Evolutionary conservation across 257 asterid species (phyloP), one percentile per base, ranked within the genome.

Genomic region (Salvia rosmarinus): DNA sequence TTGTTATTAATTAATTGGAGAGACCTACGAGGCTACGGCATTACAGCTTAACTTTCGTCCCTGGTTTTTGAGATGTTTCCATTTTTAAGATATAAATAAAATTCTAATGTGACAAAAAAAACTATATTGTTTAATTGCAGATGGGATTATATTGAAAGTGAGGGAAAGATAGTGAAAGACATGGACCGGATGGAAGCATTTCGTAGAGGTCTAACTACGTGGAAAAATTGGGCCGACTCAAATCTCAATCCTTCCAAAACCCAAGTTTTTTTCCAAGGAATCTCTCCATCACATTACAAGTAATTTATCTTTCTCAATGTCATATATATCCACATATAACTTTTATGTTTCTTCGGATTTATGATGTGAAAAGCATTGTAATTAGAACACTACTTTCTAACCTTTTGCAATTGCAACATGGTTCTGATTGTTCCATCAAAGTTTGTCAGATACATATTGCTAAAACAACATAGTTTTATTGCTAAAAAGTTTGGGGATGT

Each of bases 111-210:
- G 9, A n/a, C 30, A 17, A 13, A 28, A 55, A 23, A 55, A n/a
- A n/a, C n/a, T 54, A 25, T 55, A 23, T 1, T 13, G 63, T 6
- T 30, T 2, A 28, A 59, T 67, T 74, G 34, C 73, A 89, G 94
- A 59, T 89, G 91, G 90, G 91, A 89, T 65, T 82, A 62, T 64
- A 80, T 89, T 25, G 72, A 81, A 20, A 65, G 55, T 16, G 82
- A 39, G 42, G 84, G 82, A 34, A 75, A 74, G 61, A 78, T 76
- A 74, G 43, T 50, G 68, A 89, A 87, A 75, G 96, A 89, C 70
- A 89, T 87, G 89, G 87, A 89, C 43, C 85, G 94, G 0, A 86
- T 87, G 79, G 80, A 11, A 4, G 96, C 96, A 32, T 89, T 83
- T 34, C 76, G 74, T 5, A 81, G 30, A 44, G 94, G 75, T 14